phyloP scores from a whole-genome alignment of 2,329 filamentous ascomycete species.

The Daldinia sp. region DNA sequence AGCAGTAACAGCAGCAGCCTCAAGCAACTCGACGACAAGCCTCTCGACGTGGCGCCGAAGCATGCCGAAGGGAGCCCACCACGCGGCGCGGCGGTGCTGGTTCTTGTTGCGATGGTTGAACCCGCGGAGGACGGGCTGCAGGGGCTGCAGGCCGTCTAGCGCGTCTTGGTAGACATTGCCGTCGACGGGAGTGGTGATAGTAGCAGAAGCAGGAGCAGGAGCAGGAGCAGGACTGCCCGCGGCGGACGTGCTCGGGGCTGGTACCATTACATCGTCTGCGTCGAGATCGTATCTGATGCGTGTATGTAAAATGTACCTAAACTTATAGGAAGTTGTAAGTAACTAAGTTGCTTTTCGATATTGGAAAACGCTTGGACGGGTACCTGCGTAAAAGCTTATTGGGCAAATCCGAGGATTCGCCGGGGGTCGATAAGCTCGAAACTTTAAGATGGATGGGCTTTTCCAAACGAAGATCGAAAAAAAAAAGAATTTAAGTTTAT shows the following conservation, averaged over 20 bases:
- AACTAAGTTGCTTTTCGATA: too few relatives aligned
- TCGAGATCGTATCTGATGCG: too few relatives aligned
- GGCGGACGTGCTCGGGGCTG: constrained; percentile 11
- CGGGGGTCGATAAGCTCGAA: background rate
- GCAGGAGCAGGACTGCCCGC: background rate
- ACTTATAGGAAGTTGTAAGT: too few relatives aligned
- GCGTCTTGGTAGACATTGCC: constrained; percentile 39
- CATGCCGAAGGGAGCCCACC: constrained; percentile 81
- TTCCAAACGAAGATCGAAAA: background rate
- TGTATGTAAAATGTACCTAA: too few relatives aligned
- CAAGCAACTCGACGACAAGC: constrained; percentile 59
- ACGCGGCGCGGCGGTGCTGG: constrained; percentile 84
- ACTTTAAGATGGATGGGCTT: too few relatives aligned
- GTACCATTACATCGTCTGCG: constrained; percentile 32
- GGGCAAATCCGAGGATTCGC: background rate
- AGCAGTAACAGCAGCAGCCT: constrained; percentile 39
- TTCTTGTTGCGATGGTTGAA: constrained; percentile 89
- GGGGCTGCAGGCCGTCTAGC: constrained; percentile 44
- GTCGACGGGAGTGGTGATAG: background rate
- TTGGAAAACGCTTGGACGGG: background rate
- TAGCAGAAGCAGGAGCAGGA: background rate
- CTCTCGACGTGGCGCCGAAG: constrained; percentile 75
- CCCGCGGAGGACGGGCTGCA: constrained; percentile 71
- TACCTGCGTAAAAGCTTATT: constrained; percentile 5
- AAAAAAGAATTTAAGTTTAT: background rate